Evolutionary conservation across 495 filamentous ascomycete genomes (phyloP).

Genomic region (Coniosporium apollinis): DNA sequence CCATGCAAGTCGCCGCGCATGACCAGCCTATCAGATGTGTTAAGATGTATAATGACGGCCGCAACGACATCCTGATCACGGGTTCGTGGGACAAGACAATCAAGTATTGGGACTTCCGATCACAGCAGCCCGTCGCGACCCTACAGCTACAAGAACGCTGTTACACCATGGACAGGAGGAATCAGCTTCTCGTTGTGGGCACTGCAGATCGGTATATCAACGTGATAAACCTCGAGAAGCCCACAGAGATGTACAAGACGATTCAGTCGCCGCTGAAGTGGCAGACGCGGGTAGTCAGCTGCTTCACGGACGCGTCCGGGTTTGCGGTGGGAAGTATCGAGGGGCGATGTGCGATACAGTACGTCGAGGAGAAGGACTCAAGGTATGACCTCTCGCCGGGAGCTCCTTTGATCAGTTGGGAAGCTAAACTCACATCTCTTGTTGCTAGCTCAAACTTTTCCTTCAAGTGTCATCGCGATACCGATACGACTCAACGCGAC

Average conservation of each 20-base stretch:
- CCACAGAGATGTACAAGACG: slow-evolving; percentile 63
- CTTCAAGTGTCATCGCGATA: slow-evolving; percentile 85
- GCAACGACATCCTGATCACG: slow-evolving; percentile 53
- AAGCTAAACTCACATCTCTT: not conserved
- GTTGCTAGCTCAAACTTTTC: slow-evolving; percentile 55
- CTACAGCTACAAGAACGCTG: slow-evolving; percentile 63
- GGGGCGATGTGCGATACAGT: slow-evolving; percentile 77
- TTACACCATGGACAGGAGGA: slow-evolving; percentile 72
- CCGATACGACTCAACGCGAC: slow-evolving; percentile 42
- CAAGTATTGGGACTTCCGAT: slow-evolving; percentile 87
- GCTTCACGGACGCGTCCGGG: slow-evolving; percentile 66
- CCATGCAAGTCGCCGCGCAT: slow-evolving; percentile 55
- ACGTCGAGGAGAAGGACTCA: slow-evolving; percentile 72
- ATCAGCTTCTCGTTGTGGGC: slow-evolving; percentile 61
- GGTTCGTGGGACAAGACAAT: slow-evolving; percentile 93
- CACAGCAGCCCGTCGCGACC: slow-evolving; percentile 41
- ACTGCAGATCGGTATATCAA: slow-evolving; percentile 84
- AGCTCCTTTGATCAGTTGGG: not conserved
- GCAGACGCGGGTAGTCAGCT: slow-evolving; percentile 75
- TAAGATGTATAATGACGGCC: slow-evolving; percentile 51
- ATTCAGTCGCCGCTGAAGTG: slow-evolving; percentile 71
- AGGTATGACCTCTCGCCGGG: slow-evolving; percentile 17
- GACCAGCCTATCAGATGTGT: slow-evolving; percentile 64
- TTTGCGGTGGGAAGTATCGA: slow-evolving; percentile 83
- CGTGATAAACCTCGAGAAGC: slow-evolving; percentile 65